Evolutionary conservation across 2,329 filamentous ascomycete species (phyloP).

Genomic region (Cadophora sp.): DNA sequence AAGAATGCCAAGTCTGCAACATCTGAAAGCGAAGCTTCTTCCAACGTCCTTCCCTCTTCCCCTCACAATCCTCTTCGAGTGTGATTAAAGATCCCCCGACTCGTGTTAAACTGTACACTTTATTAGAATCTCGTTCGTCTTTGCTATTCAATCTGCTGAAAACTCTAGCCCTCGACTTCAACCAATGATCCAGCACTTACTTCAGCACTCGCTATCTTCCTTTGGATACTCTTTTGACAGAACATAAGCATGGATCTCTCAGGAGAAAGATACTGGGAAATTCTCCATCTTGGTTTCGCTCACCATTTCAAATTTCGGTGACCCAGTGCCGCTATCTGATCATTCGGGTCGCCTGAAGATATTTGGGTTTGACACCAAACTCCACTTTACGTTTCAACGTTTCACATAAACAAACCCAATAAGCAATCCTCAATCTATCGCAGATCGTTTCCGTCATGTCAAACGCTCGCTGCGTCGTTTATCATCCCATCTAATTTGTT

Average conservation of each 20-base stretch:
- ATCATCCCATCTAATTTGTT: conserved; percentile 8
- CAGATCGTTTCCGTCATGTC: neutral
- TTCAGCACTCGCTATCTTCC: too few species aligned
- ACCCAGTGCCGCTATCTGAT: neutral
- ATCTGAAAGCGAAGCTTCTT: conserved; percentile 1
- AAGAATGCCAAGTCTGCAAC: conserved; percentile 1
- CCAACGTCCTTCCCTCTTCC: neutral
- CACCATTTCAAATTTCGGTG: neutral
- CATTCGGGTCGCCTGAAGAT: neutral
- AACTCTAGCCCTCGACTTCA: too few species aligned
- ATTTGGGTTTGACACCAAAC: neutral
- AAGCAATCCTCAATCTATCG: neutral
- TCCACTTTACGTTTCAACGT: neutral
- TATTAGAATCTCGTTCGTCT: neutral
- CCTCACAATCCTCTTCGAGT: too few species aligned
- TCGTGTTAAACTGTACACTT: too few species aligned
- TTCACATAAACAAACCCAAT: conserved; percentile 8
- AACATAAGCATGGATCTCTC: too few species aligned
- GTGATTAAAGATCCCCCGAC: too few species aligned
- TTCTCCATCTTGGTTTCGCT: too few species aligned
- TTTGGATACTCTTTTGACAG: too few species aligned
- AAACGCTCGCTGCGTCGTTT: conserved; percentile 15
- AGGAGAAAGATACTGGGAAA: too few species aligned
- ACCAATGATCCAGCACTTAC: too few species aligned
- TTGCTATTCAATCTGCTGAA: too few species aligned